phyloP scores from a whole-genome alignment of 139 green algal species.

The Auxenochlorella pyrenoidosa region DNA sequence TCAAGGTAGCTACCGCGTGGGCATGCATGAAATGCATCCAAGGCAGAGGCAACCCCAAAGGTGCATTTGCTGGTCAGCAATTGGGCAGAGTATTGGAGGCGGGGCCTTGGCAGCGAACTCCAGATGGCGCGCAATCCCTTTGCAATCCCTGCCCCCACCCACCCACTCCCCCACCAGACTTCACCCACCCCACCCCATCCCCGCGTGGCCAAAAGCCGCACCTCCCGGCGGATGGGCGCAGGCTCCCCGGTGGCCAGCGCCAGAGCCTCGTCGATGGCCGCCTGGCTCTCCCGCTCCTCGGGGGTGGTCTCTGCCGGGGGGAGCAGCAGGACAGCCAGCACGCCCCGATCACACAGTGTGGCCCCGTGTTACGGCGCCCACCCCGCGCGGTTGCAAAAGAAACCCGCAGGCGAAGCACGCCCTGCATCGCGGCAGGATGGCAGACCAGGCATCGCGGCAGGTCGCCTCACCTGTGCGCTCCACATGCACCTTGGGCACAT shows the following conservation, averaged over 20 bases:
- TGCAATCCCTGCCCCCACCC: too few relatives aligned
- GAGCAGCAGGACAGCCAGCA: too few relatives aligned
- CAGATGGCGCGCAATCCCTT: too few relatives aligned
- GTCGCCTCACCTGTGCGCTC: neutral
- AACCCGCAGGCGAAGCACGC: neutral
- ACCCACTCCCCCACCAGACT: neutral
- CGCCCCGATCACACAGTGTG: too few relatives aligned
- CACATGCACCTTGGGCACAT: conserved; percentile 29
- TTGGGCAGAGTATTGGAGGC: too few relatives aligned
- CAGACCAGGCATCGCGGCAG: neutral
- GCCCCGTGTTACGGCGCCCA: too few relatives aligned
- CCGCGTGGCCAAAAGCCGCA: neutral
- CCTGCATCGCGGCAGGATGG: too few relatives aligned
- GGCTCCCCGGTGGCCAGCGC: conserved; percentile 15
- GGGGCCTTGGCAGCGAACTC: too few relatives aligned
- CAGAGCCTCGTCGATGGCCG: conserved; percentile 10
- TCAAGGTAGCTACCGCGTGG: neutral
- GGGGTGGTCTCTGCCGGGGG: neutral
- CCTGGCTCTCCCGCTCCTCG: conserved; percentile 16
- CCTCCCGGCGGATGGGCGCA: neutral
- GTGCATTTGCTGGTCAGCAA: too few relatives aligned
- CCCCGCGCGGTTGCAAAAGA: too few relatives aligned
- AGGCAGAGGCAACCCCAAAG: too few relatives aligned
- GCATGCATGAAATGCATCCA: neutral
- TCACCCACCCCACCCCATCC: too few relatives aligned